Conservation (phyloP, 2,329 filamentous ascomycete species). For the Pseudocercospora eumusae region DNA sequence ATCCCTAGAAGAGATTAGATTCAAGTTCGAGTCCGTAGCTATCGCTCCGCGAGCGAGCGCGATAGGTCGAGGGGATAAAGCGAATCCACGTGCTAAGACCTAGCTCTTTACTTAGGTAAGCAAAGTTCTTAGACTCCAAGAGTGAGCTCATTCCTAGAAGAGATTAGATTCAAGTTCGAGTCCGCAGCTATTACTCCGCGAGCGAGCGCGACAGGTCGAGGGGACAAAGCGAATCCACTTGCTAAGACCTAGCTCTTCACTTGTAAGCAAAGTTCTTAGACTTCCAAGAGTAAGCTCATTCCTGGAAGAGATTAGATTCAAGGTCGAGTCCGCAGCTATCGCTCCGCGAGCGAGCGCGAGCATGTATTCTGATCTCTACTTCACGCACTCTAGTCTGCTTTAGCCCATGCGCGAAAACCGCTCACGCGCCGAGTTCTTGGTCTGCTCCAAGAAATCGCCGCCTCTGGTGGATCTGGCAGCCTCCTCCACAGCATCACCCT, state of each 20-base stretch:
- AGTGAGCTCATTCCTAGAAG: not conserved
- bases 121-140: not conserved
- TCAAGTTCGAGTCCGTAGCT: not conserved
- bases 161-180: not conserved
- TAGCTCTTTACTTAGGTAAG: no score
- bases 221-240: not conserved
- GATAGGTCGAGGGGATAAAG: not conserved
- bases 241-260: not conserved
- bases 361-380: not conserved
- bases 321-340: not conserved
- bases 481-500: constrained; percentile 67
- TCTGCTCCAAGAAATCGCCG: constrained; percentile 63
- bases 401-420: constrained; percentile 60
- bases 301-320: not conserved
- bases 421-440: constrained; percentile 67
- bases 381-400: constrained; percentile 1
- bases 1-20: not conserved
- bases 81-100: not conserved
- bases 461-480: constrained; percentile 61
- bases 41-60: no score
- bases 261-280: no score
- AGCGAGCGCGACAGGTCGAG: not conserved
- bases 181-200: no score
- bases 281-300: not conserved
- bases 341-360: not conserved